These are phyloP conservation scores for Chalciporus sp. DNA, from an alignment of 1,284 basidiomycete genomes.

Conservation along the genomic window DNA sequence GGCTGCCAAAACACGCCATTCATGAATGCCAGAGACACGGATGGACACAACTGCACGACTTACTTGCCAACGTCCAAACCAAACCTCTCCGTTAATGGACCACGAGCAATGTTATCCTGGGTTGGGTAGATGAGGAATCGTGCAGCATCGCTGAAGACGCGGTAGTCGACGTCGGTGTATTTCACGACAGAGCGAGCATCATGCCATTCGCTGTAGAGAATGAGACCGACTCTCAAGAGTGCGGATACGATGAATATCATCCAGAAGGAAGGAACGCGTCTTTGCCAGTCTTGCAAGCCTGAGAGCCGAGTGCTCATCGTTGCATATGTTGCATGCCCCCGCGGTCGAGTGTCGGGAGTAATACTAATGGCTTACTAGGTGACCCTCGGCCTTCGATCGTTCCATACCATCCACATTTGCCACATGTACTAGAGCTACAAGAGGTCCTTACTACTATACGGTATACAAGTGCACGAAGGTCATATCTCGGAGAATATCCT, in stretches of 20 bases:
- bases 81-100: constrained; percentile 49
- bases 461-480: neutral
- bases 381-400: no score
- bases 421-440: no score
- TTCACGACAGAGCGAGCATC: constrained; percentile 83
- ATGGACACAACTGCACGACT: constrained; percentile 40
- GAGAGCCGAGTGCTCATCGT: constrained; percentile 9
- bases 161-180: constrained; percentile 97
- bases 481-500: neutral
- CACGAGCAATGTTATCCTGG: constrained; percentile 56
- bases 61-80: constrained; percentile 67
- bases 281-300: constrained; percentile 6
- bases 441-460: no score
- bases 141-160: constrained; percentile 93
- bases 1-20: constrained; percentile 49
- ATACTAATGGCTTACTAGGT: no score
- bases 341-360: no score
- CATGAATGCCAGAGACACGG: constrained; percentile 7
- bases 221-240: constrained; percentile 66
- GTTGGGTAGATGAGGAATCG: constrained; percentile 60
- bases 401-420: no score
- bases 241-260: constrained; percentile 57
- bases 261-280: constrained; percentile 47
- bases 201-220: constrained; percentile 88
- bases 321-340: neutral